Evolutionary conservation across 371 early-diverging fungal genomes (phyloP), one percentile per base, ranked within the genome.

Genomic region (Rhizoclosmatium hyalinum): DNA sequence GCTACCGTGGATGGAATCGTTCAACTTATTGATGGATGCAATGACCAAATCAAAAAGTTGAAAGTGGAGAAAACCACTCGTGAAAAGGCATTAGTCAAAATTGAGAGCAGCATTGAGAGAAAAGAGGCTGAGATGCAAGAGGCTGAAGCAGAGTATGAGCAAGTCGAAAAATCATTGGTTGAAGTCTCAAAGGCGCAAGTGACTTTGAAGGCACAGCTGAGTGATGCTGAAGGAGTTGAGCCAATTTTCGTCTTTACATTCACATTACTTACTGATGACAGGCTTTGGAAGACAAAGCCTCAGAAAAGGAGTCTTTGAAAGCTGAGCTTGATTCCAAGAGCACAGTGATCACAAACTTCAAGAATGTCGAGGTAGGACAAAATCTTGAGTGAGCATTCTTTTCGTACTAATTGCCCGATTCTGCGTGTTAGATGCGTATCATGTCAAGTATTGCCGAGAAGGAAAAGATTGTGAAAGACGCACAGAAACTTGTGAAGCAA

Each of bases 1-100:
- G 88, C 91, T 41, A 93, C 90, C 32, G 95, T 96, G 19, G 95
- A 95, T 67, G 89, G 91, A 43, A 80, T 96, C 43, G 83, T 86
- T n/a, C 93, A 93, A 39, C 89, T 92, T 58, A 93, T 97, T 57
- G 91, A 90, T 44, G 75, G 64, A 0, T 64, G 87, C 6, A 89
- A 89, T 63, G 87, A 88, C 56, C 84, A 83, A 45, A 83, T 90
- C 10, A 92, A 91, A 4, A 93, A 92, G 69, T 80, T 88, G 55
- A 85, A 85, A 73, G 93, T 92, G 5, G 90, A 91, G 41, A 90
- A 91, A 32, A 66, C 66, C 58, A 91, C 93, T 67, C 88, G 93
- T 3, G 91, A 92, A 75, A 95, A 94, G 79, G 91, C 91, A 68
- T 82, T 93, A 8, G 79, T 79, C 10, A 94, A 92, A 75, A 69